A percentile compares a stretch with the other conserved stretches of the same genome.
These are phyloP conservation scores for Amphirosellinia nigrospora DNA, from an alignment of 495 filamentous ascomycete genomes.

Conservation along the genomic window DNA sequence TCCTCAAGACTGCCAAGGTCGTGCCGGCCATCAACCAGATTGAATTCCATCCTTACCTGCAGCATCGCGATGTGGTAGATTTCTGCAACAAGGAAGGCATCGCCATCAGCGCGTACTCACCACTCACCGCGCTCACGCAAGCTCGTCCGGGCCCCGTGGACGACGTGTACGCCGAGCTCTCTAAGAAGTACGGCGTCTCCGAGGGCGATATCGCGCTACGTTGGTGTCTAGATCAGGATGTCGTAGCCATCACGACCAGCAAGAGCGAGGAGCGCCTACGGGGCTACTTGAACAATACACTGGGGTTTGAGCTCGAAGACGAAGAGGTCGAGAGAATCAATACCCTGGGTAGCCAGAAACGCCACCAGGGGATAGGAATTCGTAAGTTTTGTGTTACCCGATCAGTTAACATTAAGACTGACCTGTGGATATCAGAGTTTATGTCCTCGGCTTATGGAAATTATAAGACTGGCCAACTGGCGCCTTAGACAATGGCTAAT, in stretches of 20 bases:
- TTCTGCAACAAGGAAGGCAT: slow-evolving; percentile 72
- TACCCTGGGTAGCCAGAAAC: slow-evolving; percentile 65
- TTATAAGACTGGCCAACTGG: slow-evolving; percentile 10
- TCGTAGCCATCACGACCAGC: slow-evolving; percentile 78
- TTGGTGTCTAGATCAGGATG: slow-evolving; percentile 79
- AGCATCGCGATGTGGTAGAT: slow-evolving; percentile 68
- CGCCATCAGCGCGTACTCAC: slow-evolving; percentile 69
- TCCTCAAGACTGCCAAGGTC: slow-evolving; percentile 67
- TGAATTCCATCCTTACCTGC: slow-evolving; percentile 86
- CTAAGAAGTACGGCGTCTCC: slow-evolving; percentile 77
- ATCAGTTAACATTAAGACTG: neutral
- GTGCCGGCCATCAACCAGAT: slow-evolving; percentile 82
- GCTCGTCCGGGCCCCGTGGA: slow-evolving; percentile 71
- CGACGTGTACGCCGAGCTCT: slow-evolving; percentile 61
- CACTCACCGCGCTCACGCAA: slow-evolving; percentile 67
- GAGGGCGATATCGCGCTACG: slow-evolving; percentile 71
- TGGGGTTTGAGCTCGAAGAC: slow-evolving; percentile 70
- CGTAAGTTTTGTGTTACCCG: neutral
- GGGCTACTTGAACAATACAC: slow-evolving; percentile 64
- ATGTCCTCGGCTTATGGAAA: neutral
- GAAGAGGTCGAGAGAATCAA: slow-evolving; percentile 72
- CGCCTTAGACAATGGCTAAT: neutral
- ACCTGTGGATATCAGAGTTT: neutral
- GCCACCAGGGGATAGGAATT: slow-evolving; percentile 36
- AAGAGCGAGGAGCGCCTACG: slow-evolving; percentile 71